Base-by-base conservation (phyloP, 495 filamentous ascomycete genomes). In the Thermothielavioides terrestris region DNA sequence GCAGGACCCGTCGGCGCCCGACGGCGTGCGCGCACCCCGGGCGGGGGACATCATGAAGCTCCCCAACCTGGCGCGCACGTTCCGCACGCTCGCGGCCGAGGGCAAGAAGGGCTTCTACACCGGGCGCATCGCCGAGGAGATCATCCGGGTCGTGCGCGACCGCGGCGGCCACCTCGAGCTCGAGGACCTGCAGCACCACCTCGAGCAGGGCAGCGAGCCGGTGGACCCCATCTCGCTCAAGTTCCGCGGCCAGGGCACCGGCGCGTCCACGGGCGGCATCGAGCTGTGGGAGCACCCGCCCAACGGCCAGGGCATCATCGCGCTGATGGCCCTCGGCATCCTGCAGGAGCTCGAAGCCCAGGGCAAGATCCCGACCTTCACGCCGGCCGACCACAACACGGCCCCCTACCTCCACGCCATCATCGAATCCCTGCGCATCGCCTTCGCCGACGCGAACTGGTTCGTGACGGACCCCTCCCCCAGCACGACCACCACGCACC, bases 231-330 rank as follows among this genome's bases (percentile, higher is more conserved):
- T 97, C 59, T 88, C 83, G 0, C 73, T 91, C 30, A 76, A 80
- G 28, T 91, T 92, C 68, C 77, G 71, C 11, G 84, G 83, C 4
- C 86, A 89, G 55, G 77, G 78, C 52, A 61, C 18, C 9, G 74
- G 74, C 46, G 20, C 57, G 8, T 21, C 45, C 21, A 21, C 17
- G 31, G 51, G 38, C 27, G 58, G 63, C 30, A 35, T 95, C 17
- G 81, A 92, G 57, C 63, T 98, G 2, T 97, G 90, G 90, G 92
- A 98, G 55, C 90, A 95, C 67, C 88, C 92, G 32, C 92, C 92
- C n/a, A 97, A 96, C 68, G 90, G 94, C 0, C 92, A 98, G 66
- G 92, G 92, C 10, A 85, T 98, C 53, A 89, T 97, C 0, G 94
- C 92, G 4, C 74, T 97, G 32, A 94, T 97, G 80, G 84, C 92